Conservation (phyloP, 805 yeast genomes). For the Suhomyces xylopsoci region DNA sequence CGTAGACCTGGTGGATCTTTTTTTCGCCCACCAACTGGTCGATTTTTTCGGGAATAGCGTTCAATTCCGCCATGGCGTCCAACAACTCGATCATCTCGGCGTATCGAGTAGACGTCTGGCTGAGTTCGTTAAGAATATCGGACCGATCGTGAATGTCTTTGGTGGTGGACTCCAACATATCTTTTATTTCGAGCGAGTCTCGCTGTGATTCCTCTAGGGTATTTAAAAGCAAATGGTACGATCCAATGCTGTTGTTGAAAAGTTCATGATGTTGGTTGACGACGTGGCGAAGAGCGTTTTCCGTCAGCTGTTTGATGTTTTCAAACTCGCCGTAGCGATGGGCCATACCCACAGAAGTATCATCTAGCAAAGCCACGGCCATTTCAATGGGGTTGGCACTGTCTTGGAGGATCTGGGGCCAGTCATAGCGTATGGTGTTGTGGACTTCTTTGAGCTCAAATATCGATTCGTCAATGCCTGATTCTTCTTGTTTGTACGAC, state of each 20-base stretch:
- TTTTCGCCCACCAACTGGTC: conserved; percentile 70
- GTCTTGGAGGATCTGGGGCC: conserved; percentile 43
- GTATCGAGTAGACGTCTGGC: conserved; percentile 58
- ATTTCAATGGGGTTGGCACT: conserved; percentile 76
- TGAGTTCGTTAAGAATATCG: conserved; percentile 60
- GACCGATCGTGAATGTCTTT: conserved; percentile 51
- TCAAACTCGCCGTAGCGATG: conserved; percentile 66
- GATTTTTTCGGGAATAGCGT: conserved; percentile 55
- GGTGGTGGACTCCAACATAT: conserved; percentile 47
- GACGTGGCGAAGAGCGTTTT: conserved; percentile 57
- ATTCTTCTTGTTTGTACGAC: background rate
- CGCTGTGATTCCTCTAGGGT: conserved; percentile 65
- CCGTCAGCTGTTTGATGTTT: conserved; percentile 54
- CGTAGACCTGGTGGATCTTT: conserved; percentile 64
- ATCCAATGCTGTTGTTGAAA: conserved; percentile 81
- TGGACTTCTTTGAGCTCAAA: conserved; percentile 34
- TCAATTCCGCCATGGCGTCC: conserved; percentile 60
- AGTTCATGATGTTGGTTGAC: conserved; percentile 82
- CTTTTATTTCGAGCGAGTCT: conserved; percentile 47
- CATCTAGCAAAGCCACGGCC: conserved; percentile 80
- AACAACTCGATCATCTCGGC: conserved; percentile 68
- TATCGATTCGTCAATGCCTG: conserved; percentile 20
- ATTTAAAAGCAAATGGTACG: conserved; percentile 68
- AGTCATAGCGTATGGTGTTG: conserved; percentile 39
- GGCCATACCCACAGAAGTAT: conserved; percentile 88